Evolutionary conservation across 148 eudicot species (phyloP), one percentile per base, ranked within the genome.

Genomic region (Polygonum aviculare): DNA sequence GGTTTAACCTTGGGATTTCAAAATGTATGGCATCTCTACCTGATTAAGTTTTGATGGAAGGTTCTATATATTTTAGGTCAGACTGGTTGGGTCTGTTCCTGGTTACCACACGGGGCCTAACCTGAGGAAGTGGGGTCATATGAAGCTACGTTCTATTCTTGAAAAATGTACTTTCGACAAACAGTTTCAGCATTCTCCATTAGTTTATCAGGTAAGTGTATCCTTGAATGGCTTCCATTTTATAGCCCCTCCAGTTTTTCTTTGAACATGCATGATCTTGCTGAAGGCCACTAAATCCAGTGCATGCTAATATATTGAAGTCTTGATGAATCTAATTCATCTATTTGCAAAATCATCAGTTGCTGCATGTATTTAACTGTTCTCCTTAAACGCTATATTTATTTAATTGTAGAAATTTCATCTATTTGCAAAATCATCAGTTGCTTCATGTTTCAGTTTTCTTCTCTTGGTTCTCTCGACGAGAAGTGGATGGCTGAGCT

Each of bases 401-500:
- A 10, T 35, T 36, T 36, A 14, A 67, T 12, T 67, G 22, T 38
- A 38, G 45, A 15, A 15, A 21, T 79, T 22, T 52, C 31, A 26
- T 26, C 31, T 26, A 26, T 26, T 26, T 26, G 31, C 31, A 26
- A 26, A 26, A 26, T 26, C 31, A 26, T 26, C 31, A 26, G 31
- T 26, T 26, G 31, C 31, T 26, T 26, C 45, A 39, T 79, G 47
- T 63, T 83, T 78, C 87, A 95, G 98, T 95, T 95, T 79, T 95
- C 98, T 10, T 95, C 98, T 41, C 89, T 95, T 77, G 98, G 98
- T 75, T 95, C 98, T 51, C 84, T 95, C 82, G 98, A 95, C 74
- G 98, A 95, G 85, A 95, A 95, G 87, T 95, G 98, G 98, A 95
- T 95, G 98, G 77, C 83, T 38, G 98, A 95, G 87, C 81, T 95